Percentiles rank a stretch among this genome's conserved stretches.
Evolutionary conservation across 768 basidiomycete species (phyloP).

Genomic region (Austroboletus eburneus): DNA sequence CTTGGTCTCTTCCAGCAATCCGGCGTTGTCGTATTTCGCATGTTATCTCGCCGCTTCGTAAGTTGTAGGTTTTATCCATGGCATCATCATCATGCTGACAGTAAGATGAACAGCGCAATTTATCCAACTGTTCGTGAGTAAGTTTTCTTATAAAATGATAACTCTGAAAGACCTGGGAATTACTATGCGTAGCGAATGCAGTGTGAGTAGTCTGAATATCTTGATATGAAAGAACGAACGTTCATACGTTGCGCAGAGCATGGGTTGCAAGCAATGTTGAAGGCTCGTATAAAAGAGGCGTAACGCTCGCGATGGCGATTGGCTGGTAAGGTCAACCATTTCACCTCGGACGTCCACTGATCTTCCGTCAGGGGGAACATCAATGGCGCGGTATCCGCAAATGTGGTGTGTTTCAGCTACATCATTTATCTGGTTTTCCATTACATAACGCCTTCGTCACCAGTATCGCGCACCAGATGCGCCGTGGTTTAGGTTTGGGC

Average conservation of each 20-base stretch:
- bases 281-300: constrained; percentile 69
- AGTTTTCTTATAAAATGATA: neutral
- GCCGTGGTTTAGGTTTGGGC: constrained; percentile 69
- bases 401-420: constrained; percentile 45
- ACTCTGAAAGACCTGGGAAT: neutral
- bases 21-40: constrained; percentile 70
- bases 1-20: constrained; percentile 52
- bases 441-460: neutral
- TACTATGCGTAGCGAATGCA: constrained; percentile 38
- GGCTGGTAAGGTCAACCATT: constrained; percentile 39
- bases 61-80: constrained; percentile 24
- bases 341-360: constrained; percentile 14
- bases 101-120: constrained; percentile 32
- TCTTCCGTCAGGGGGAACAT: constrained; percentile 46
- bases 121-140: constrained; percentile 45
- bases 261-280: constrained; percentile 74
- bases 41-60: constrained; percentile 68
- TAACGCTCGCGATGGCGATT: constrained; percentile 67
- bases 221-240: constrained; percentile 7
- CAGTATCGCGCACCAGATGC: constrained; percentile 62
- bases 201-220: constrained; percentile 37
- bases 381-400: constrained; percentile 64
- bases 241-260: constrained; percentile 37
- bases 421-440: neutral
- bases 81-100: neutral